phyloP scores from a whole-genome alignment of 2,329 filamentous ascomycete species.

The Cladophialophora bantiana region DNA sequence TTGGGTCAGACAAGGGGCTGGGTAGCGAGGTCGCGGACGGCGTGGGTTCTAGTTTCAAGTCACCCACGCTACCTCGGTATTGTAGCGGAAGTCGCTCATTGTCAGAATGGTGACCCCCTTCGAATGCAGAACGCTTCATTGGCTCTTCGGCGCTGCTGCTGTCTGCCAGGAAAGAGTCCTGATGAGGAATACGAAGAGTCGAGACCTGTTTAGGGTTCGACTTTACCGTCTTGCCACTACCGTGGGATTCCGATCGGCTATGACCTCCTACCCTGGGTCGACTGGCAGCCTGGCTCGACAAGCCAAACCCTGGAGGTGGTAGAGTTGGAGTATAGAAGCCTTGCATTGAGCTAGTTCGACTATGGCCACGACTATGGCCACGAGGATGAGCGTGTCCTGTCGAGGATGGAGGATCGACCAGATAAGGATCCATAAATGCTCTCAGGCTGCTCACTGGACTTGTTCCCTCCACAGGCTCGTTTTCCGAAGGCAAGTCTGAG shows the following conservation, averaged over 20 bases:
- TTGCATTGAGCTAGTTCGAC: conserved; percentile 37
- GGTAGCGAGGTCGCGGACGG: conserved; percentile 26
- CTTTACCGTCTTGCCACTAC: conserved; percentile 31
- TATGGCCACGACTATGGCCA: conserved; percentile 31
- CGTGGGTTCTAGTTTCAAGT: conserved; percentile 22
- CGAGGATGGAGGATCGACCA: conserved; percentile 51
- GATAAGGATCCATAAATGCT: conserved; percentile 85
- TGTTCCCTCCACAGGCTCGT: conserved; percentile 44
- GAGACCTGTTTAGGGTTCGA: conserved; percentile 26
- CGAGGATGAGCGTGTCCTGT: conserved; percentile 12
- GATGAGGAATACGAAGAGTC: conserved; percentile 36
- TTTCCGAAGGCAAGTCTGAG: conserved; percentile 42
- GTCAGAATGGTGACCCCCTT: conserved; percentile 32
- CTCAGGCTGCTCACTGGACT: conserved; percentile 82
- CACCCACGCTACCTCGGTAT: conserved; percentile 16
- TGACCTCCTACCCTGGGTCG: conserved; percentile 21
- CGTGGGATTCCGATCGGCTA: conserved; percentile 31
- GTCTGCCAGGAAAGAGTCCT: conserved; percentile 45
- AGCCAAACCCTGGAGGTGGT: conserved; percentile 27
- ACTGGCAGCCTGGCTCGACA: conserved; percentile 19
- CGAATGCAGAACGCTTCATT: conserved; percentile 27
- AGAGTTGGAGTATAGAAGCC: conserved; percentile 34
- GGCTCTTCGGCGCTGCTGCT: conserved; percentile 43
- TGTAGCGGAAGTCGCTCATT: conserved; percentile 35
- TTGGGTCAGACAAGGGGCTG: conserved; percentile 20